A percentile compares a stretch with the other conserved stretches of the same genome.
phyloP scores from a whole-genome alignment of 2,329 filamentous ascomycete genomes.

The Diaporthe nobilis region DNA sequence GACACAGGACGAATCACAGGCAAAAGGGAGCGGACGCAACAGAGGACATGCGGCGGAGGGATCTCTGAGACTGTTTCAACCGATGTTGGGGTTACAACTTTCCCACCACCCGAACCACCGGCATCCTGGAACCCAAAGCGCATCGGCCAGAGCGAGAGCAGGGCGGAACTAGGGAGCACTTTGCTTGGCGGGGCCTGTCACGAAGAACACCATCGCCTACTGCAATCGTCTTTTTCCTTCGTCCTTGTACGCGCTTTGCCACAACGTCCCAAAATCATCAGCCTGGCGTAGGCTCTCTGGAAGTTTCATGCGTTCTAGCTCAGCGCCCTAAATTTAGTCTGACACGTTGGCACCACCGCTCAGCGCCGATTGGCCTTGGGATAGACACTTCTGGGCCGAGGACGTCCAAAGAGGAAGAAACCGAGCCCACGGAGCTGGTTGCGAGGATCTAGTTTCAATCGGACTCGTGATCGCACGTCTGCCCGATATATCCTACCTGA shows the following conservation, averaged over 20 bases:
- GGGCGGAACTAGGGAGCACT: slow-evolving; percentile 11
- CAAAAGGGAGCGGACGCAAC: slow-evolving; percentile 1
- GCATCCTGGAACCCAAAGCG: slow-evolving; percentile 25
- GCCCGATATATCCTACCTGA: slow-evolving; percentile 24
- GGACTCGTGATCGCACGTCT: slow-evolving; percentile 8
- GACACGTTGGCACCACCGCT: slow-evolving; percentile 11
- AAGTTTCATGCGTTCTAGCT: slow-evolving; percentile 29
- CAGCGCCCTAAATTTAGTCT: slow-evolving; percentile 19
- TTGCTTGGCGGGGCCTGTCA: slow-evolving; percentile 9
- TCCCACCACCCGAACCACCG: slow-evolving; percentile 29
- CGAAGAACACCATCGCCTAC: slow-evolving; percentile 15
- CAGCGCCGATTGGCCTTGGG: slow-evolving; percentile 2
- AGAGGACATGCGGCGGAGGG: slow-evolving; percentile 14
- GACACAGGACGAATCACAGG: slow-evolving; percentile 31
- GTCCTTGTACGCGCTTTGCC: background rate
- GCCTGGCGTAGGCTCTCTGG: background rate
- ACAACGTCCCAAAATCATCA: slow-evolving; percentile 13
- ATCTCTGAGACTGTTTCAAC: slow-evolving; percentile 33
- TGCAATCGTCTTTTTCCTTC: slow-evolving; percentile 6
- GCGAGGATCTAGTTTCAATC: slow-evolving; percentile 2
- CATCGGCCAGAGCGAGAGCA: slow-evolving; percentile 27
- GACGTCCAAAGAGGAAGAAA: background rate
- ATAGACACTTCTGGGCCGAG: slow-evolving; percentile 4
- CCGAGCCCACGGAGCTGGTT: slow-evolving; percentile 5
- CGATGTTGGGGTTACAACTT: slow-evolving; percentile 33